Percentiles rank a stretch among this genome's conserved stretches.
phyloP scores from a whole-genome alignment of 345 rosid genomes.

The Linum usitatissimum region DNA sequence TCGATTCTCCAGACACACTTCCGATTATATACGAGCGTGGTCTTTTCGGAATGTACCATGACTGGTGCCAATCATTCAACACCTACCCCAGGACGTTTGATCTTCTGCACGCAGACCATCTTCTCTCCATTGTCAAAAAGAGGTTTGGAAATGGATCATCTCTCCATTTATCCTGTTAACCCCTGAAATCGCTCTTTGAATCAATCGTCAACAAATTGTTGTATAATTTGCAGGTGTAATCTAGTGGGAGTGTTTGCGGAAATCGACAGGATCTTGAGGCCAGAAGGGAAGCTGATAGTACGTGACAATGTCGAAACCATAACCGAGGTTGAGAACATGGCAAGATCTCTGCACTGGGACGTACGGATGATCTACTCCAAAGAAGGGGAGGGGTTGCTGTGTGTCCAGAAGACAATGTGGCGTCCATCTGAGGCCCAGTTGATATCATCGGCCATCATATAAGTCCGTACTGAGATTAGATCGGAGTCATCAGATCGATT shows the following conservation, averaged over 20 bases:
- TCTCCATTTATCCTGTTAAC: too few relatives aligned
- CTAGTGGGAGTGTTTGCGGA: conserved; percentile 63
- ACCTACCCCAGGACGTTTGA: conserved; percentile 96
- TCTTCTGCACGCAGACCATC: conserved; percentile 95
- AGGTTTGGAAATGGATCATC: conserved; percentile 30
- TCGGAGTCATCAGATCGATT: background rate
- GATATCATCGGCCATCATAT: background rate
- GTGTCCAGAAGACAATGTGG: conserved; percentile 75
- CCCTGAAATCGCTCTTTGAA: background rate
- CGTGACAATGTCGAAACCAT: conserved; percentile 58
- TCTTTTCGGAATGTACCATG: conserved; percentile 85
- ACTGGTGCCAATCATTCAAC: conserved; percentile 95
- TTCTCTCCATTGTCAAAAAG: conserved; percentile 67
- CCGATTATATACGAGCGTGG: conserved; percentile 90
- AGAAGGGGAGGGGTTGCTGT: conserved; percentile 75
- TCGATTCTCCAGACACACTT: conserved; percentile 84
- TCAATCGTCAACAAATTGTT: background rate
- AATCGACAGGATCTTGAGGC: conserved; percentile 78
- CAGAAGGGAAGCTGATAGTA: conserved; percentile 76
- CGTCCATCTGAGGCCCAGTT: conserved; percentile 40
- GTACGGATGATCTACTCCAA: conserved; percentile 66
- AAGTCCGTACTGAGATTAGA: background rate
- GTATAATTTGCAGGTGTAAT: conserved; percentile 44
- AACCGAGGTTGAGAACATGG: conserved; percentile 45
- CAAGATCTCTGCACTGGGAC: conserved; percentile 67